Conservation (phyloP, 2,329 filamentous ascomycete genomes). For the Colletotrichum tanaceti region DNA sequence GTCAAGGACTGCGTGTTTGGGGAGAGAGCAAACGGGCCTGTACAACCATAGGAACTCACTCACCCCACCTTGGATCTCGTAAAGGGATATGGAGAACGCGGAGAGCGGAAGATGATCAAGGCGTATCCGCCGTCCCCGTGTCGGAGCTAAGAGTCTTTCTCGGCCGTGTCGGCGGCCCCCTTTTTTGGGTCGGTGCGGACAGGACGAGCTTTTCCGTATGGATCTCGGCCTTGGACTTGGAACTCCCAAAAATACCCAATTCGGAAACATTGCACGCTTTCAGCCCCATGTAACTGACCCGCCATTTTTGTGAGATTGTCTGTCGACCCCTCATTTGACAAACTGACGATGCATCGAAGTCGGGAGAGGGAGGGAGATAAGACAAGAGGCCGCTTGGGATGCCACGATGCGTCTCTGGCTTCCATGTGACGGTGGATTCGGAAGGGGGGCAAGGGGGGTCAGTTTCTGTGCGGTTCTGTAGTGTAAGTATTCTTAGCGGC, state of each 20-base stretch:
- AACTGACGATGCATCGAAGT: not conserved
- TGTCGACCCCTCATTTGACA: not conserved
- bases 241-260: conserved; percentile 11
- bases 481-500: conserved; percentile 17
- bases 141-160: conserved; percentile 38
- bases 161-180: conserved; percentile 30
- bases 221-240: not conserved
- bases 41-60: not conserved
- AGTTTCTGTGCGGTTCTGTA: conserved; percentile 8
- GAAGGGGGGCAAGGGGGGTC: conserved; percentile 4
- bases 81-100: conserved; percentile 3
- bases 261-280: conserved; percentile 14
- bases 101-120: conserved; percentile 24
- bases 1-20: not conserved
- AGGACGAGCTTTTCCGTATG: not conserved
- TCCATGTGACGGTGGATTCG: conserved; percentile 29
- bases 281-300: conserved; percentile 9
- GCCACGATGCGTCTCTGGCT: too few species aligned
- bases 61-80: not conserved
- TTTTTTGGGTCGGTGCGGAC: conserved; percentile 11
- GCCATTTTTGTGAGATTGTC: conserved; percentile 9
- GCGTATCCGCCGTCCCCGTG: conserved; percentile 23
- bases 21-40: not conserved
- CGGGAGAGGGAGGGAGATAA: not conserved
- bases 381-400: conserved; percentile 12